Evolutionary conservation across 306 rosid genomes (phyloP).

Genomic region (Prunus campanulata): DNA sequence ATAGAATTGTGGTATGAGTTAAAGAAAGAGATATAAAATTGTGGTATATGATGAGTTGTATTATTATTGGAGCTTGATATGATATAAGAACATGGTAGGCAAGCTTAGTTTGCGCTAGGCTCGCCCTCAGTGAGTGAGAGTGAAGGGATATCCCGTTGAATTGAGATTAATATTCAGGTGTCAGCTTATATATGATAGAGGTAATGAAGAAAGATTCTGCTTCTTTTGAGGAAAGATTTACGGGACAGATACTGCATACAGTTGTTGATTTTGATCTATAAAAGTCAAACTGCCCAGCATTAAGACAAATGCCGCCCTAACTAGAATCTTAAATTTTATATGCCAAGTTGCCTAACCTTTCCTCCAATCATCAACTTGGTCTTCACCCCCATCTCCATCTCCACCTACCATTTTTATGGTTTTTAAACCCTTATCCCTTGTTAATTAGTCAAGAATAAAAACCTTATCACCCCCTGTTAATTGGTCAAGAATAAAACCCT

Average conservation of each 20-base stretch:
- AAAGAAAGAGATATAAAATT: no score
- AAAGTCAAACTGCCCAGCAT: not conserved
- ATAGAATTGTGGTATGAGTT: no score
- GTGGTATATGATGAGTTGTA: no score
- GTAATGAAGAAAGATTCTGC: not conserved
- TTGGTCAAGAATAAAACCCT: no score
- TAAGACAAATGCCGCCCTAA: not conserved
- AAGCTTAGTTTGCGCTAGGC: not conserved
- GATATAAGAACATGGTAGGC: not conserved
- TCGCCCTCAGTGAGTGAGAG: not conserved
- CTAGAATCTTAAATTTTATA: not conserved
- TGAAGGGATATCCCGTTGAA: not conserved
- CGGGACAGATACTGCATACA: not conserved
- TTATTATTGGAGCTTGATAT: no score
- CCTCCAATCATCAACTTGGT: not conserved
- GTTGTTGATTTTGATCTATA: not conserved
- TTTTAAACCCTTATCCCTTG: not conserved
- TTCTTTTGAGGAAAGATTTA: constrained; percentile 6
- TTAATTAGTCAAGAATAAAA: no score
- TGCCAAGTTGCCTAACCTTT: not conserved
- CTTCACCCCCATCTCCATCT: not conserved
- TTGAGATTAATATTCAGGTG: not conserved
- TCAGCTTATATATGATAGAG: not conserved
- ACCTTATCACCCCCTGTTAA: no score
- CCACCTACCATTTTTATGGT: not conserved